phyloP scores from a whole-genome alignment of 73 alveolate genomes.

The Paraurostyla sp. region DNA sequence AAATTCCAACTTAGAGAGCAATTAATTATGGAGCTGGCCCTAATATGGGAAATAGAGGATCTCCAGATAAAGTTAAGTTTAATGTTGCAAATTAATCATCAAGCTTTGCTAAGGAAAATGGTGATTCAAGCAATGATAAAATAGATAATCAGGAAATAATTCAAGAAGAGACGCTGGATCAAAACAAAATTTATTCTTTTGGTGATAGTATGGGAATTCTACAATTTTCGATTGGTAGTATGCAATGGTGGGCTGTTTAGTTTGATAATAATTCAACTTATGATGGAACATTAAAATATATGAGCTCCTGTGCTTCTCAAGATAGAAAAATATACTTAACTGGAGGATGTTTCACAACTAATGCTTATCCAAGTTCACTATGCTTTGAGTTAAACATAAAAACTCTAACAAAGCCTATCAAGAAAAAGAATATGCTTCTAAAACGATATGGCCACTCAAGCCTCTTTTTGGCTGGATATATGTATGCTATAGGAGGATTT shows the following conservation, averaged over 20 bases:
- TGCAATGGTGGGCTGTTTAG: constrained; percentile 57
- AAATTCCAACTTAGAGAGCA: not conserved
- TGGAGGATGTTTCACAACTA: constrained; percentile 77
- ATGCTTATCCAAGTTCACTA: constrained; percentile 64
- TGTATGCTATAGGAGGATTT: constrained; percentile 86
- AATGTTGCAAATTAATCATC: constrained; percentile 8
- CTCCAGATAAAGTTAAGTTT: constrained; percentile 13
- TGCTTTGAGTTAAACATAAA: constrained; percentile 63
- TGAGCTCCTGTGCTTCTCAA: constrained; percentile 60
- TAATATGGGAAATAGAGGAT: not conserved
- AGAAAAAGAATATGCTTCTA: constrained; percentile 64
- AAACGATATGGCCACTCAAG: constrained; percentile 78
- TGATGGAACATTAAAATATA: constrained; percentile 69
- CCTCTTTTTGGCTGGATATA: constrained; percentile 63
- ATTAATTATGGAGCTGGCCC: constrained; percentile 13
- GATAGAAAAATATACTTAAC: constrained; percentile 66
- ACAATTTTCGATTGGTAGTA: constrained; percentile 27
- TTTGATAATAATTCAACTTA: constrained; percentile 56
- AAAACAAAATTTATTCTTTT: constrained; percentile 22
- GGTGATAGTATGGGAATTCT: constrained; percentile 58
- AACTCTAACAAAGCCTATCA: constrained; percentile 39
- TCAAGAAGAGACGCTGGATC: constrained; percentile 21
- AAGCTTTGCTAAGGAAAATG: not conserved
- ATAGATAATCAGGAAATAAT: not conserved
- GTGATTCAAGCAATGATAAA: not conserved